Percentiles rank a stretch among this genome's conserved stretches.
Evolutionary conservation across 2,329 filamentous ascomycete species (phyloP).

Genomic region (Pestalotiopsis sp.): DNA sequence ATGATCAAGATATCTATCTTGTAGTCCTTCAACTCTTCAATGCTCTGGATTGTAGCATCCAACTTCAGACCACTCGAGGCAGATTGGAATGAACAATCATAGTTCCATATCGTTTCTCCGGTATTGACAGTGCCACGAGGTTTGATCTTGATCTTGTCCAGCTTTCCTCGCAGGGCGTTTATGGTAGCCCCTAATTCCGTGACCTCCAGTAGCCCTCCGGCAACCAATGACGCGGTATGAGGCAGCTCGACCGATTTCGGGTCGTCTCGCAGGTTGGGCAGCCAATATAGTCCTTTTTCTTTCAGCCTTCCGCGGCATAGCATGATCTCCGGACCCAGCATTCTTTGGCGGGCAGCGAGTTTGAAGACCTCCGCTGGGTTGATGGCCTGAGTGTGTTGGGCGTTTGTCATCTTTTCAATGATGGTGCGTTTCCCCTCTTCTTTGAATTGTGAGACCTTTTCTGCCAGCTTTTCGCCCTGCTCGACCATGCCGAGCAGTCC

Average conservation of each 20-base stretch:
- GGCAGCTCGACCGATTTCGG: not conserved
- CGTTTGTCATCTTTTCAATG: not conserved
- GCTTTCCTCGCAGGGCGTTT: not conserved
- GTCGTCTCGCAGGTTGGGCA: not conserved
- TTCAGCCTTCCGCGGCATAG: not conserved
- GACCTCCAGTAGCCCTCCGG: not conserved
- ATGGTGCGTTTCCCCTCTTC: not conserved
- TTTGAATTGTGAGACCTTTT: not conserved
- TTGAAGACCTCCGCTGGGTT: not conserved
- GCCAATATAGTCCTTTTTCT: not conserved
- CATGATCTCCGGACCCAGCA: constrained; percentile 5
- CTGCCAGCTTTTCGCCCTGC: not conserved
- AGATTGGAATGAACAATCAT: not conserved
- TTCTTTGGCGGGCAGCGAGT: not conserved
- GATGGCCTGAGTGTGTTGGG: not conserved
- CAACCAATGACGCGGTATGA: not conserved
- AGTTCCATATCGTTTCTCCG: not conserved
- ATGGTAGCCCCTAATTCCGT: not conserved
- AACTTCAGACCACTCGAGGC: not conserved
- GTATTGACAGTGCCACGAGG: not conserved
- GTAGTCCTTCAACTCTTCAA: not conserved
- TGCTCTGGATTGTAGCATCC: not conserved
- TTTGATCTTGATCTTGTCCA: not conserved
- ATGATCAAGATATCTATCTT: not conserved
- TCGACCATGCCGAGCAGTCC: constrained; percentile 4